Conservation (phyloP, 169 alveolate genomes). For the Plasmodium inui region DNA sequence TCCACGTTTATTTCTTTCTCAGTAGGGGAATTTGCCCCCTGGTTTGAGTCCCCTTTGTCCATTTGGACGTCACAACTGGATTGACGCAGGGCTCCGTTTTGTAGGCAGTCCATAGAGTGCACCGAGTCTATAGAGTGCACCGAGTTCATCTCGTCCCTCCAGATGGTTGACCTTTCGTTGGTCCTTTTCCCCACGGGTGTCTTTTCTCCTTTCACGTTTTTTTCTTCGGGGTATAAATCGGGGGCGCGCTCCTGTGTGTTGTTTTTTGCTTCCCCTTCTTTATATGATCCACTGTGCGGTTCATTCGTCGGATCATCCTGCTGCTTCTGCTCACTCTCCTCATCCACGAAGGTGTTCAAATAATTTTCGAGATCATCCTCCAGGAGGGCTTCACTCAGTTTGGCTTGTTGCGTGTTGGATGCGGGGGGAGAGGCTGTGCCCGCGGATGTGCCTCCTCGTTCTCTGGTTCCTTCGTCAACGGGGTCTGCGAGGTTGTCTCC, state of each 20-base stretch:
- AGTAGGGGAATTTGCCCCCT: neutral
- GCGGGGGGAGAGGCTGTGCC: neutral
- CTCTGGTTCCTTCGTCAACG: neutral
- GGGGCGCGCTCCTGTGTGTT: neutral
- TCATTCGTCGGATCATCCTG: neutral
- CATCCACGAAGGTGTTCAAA: constrained; percentile 40
- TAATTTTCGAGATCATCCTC: constrained; percentile 31
- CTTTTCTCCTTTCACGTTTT: neutral
- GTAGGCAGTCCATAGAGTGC: neutral
- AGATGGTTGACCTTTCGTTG: neutral
- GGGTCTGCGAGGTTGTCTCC: neutral
- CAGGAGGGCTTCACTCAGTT: neutral
- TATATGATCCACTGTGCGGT: neutral
- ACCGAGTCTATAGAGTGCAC: no score
- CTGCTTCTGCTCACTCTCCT: neutral
- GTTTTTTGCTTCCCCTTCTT: neutral
- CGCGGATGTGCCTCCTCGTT: neutral
- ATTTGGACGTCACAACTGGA: neutral
- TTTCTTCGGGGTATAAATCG: neutral
- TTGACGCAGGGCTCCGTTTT: neutral
- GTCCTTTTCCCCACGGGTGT: neutral
- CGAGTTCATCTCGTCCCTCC: neutral
- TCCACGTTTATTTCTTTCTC: constrained; percentile 9
- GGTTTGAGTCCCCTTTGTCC: neutral
- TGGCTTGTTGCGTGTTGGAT: neutral